phyloP scores from a whole-genome alignment of 495 filamentous ascomycete genomes.

The Talaromyces stipitatus region DNA sequence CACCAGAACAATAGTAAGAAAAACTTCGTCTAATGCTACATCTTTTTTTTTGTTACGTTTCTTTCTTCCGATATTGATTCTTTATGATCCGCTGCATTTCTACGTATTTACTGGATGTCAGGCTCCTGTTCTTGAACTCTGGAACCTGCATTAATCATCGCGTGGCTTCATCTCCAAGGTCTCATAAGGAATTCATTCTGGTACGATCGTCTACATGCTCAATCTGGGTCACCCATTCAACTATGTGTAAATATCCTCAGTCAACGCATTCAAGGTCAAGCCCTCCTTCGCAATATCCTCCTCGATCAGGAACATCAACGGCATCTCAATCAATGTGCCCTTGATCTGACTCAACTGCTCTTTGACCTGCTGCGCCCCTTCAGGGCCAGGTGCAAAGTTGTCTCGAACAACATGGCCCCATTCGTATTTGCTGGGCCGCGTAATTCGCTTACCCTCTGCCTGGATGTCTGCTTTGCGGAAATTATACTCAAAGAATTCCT shows the following conservation, averaged over 20 bases:
- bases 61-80: not conserved
- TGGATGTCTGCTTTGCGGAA: conserved; percentile 49
- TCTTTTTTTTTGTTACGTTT: not conserved
- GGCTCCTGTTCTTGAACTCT: not conserved
- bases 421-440: conserved; percentile 42
- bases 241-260: conserved; percentile 77
- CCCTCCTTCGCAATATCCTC: conserved; percentile 86
- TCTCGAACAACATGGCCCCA: conserved; percentile 84
- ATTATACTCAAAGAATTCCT: conserved; percentile 73
- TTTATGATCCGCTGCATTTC: not conserved
- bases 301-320: conserved; percentile 77
- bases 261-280: conserved; percentile 68
- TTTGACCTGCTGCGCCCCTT: conserved; percentile 69
- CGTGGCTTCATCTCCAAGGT: not conserved
- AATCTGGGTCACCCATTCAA: no score
- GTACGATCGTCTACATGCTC: no score
- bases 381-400: conserved; percentile 58
- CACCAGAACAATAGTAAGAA: conserved; percentile 14
- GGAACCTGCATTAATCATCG: not conserved
- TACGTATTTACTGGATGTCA: not conserved
- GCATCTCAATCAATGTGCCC: conserved; percentile 88
- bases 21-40: not conserved
- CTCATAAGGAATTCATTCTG: not conserved
- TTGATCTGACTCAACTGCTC: conserved; percentile 65
- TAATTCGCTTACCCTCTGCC: conserved; percentile 26